phyloP scores from a whole-genome alignment of 306 rosid genomes.

The Urtica urens region DNA sequence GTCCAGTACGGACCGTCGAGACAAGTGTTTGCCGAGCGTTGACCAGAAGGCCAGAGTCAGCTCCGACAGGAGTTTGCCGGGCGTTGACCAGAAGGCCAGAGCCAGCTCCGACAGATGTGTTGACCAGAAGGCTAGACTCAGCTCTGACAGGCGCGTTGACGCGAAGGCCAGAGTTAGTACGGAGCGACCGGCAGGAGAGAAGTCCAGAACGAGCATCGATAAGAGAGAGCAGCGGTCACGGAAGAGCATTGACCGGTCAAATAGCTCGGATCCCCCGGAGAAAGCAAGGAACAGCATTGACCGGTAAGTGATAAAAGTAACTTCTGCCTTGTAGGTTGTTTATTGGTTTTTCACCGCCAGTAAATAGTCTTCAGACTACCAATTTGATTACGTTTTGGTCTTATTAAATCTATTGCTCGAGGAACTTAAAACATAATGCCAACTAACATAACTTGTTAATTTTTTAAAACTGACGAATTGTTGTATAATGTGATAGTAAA shows the following conservation, averaged over 20 bases:
- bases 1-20: constrained; percentile 28
- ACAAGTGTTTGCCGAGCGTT: constrained; percentile 31
- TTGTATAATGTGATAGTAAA: too few species aligned
- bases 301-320: constrained; percentile 36
- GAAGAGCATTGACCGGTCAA: constrained; percentile 42
- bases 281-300: constrained; percentile 76
- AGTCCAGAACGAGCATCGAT: constrained; percentile 43
- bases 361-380: neutral
- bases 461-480: too few species aligned
- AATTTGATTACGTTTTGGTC: too few species aligned
- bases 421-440: too few species aligned
- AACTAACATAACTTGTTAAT: too few species aligned
- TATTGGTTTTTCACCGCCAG: neutral
- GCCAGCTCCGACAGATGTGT: too few species aligned
- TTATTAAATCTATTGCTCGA: too few species aligned
- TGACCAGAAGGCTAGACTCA: constrained; percentile 15
- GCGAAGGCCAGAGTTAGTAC: constrained; percentile 45
- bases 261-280: constrained; percentile 43
- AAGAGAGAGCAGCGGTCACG: constrained; percentile 68
- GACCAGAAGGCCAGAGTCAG: constrained; percentile 15
- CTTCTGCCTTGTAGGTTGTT: neutral
- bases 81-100: neutral
- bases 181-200: constrained; percentile 57
- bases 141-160: neutral
- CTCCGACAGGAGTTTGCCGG: neutral